These are phyloP conservation scores for Epichloe elymi DNA, from an alignment of 2,329 filamentous ascomycete genomes.

Conservation along the genomic window DNA sequence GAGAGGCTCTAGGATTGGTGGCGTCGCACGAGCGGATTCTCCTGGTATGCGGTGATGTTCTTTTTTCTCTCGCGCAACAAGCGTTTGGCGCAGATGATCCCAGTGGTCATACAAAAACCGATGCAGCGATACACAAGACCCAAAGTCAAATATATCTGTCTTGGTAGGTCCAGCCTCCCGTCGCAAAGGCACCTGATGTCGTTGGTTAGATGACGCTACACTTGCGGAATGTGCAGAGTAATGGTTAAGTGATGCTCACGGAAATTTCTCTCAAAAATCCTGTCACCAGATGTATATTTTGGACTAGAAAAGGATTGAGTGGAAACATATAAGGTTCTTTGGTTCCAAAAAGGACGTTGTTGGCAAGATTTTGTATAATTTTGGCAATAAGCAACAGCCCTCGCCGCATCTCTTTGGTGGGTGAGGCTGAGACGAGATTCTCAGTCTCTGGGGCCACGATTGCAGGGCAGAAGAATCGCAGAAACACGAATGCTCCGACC, in stretches of 20 bases:
- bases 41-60: conserved; percentile 41
- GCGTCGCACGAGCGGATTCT: conserved; percentile 37
- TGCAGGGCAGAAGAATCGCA: conserved; percentile 60
- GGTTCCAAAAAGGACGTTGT: conserved; percentile 58
- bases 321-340: conserved; percentile 64
- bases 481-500: conserved; percentile 57
- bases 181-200: conserved; percentile 32
- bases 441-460: conserved; percentile 59
- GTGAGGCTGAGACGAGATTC: conserved; percentile 45
- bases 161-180: conserved; percentile 25
- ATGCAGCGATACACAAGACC: conserved; percentile 56
- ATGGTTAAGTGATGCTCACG: conserved; percentile 20
- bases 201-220: background rate
- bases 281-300: conserved; percentile 56
- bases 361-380: conserved; percentile 57
- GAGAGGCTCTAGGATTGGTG: conserved; percentile 46
- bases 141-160: conserved; percentile 51
- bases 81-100: conserved; percentile 54
- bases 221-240: background rate
- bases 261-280: conserved; percentile 56
- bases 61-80: conserved; percentile 46
- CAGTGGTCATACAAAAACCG: conserved; percentile 59
- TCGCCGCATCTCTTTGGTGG: conserved; percentile 56
- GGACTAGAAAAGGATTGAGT: conserved; percentile 53
- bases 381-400: conserved; percentile 58